Evolutionary conservation across 257 asterid genomes (phyloP).

Genomic region (Misopates orontium): DNA sequence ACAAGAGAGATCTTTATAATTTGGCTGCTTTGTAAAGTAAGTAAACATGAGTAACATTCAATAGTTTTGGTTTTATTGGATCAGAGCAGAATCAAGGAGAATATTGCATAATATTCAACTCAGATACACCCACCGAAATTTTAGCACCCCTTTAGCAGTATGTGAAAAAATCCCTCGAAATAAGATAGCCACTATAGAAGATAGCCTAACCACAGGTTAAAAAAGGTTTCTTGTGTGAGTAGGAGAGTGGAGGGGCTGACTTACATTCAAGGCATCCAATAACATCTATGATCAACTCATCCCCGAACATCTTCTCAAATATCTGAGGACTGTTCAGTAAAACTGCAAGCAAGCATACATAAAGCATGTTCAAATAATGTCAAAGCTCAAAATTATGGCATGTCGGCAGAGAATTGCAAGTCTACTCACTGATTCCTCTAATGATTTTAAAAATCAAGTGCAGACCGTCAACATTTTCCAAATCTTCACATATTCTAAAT

Average conservation of each 20-base stretch:
- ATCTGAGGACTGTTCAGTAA: constrained; percentile 72
- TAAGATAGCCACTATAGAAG: not conserved
- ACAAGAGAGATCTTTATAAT: not conserved
- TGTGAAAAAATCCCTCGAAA: not conserved
- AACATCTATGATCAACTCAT: constrained; percentile 86
- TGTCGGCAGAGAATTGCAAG: constrained; percentile 20
- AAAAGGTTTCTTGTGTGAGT: not conserved
- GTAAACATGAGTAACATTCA: not conserved
- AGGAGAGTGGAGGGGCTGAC: constrained; percentile 20
- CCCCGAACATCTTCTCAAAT: constrained; percentile 90
- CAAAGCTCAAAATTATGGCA: constrained; percentile 17
- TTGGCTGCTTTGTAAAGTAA: constrained; percentile 5
- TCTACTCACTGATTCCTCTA: constrained; percentile 78
- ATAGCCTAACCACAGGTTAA: not conserved
- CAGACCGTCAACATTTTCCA: constrained; percentile 80
- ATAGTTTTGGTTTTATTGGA: not conserved
- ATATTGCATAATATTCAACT: constrained; percentile 1
- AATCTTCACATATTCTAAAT: constrained; percentile 76
- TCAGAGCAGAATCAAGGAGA: constrained; percentile 11
- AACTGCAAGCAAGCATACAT: constrained; percentile 54
- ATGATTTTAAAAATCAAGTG: constrained; percentile 79
- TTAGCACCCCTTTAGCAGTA: not conserved
- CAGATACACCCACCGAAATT: constrained; percentile 1
- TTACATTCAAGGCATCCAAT: constrained; percentile 97
- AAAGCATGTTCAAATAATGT: constrained; percentile 20